phyloP scores from a whole-genome alignment of 2,329 filamentous ascomycete species.

The Fusarium beomiforme region DNA sequence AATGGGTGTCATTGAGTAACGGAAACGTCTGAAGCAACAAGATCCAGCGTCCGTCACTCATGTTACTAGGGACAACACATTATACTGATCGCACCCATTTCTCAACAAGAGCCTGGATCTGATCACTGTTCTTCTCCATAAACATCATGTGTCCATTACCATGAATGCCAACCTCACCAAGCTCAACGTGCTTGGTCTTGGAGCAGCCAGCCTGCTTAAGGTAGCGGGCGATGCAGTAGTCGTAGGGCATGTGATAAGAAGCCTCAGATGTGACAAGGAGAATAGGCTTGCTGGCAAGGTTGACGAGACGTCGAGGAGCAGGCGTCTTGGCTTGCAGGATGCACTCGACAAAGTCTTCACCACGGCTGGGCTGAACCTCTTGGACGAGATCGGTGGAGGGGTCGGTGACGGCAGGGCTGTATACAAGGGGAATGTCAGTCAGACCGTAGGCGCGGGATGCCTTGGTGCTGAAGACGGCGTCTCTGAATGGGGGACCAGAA shows the following conservation, averaged over 20 bases:
- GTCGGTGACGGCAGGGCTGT: slow-evolving; percentile 50
- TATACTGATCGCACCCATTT: background rate
- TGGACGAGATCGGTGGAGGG: slow-evolving; percentile 29
- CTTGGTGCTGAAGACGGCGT: slow-evolving; percentile 49
- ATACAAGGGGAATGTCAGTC: slow-evolving; percentile 58
- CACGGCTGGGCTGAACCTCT: slow-evolving; percentile 3
- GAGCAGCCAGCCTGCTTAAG: slow-evolving; percentile 33
- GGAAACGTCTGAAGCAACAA: background rate
- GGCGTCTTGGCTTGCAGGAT: slow-evolving; percentile 25
- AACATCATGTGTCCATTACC: slow-evolving; percentile 40
- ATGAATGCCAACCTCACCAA: slow-evolving; percentile 28
- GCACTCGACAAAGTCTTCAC: slow-evolving; percentile 17
- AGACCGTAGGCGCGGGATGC: slow-evolving; percentile 55
- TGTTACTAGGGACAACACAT: background rate
- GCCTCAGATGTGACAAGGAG: slow-evolving; percentile 32
- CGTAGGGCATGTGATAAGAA: slow-evolving; percentile 36
- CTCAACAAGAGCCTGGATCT: background rate
- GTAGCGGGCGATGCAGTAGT: slow-evolving; percentile 31
- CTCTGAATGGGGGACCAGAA: slow-evolving; percentile 57
- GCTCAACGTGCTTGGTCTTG: slow-evolving; percentile 33
- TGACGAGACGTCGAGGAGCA: slow-evolving; percentile 37
- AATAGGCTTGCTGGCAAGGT: slow-evolving; percentile 48
- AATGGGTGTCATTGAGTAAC: fast-evolving
- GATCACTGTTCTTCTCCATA: slow-evolving; percentile 37
- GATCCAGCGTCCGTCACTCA: background rate